Base-by-base conservation (phyloP, 768 basidiomycete species). In the Pleurotus tuoliensis region DNA sequence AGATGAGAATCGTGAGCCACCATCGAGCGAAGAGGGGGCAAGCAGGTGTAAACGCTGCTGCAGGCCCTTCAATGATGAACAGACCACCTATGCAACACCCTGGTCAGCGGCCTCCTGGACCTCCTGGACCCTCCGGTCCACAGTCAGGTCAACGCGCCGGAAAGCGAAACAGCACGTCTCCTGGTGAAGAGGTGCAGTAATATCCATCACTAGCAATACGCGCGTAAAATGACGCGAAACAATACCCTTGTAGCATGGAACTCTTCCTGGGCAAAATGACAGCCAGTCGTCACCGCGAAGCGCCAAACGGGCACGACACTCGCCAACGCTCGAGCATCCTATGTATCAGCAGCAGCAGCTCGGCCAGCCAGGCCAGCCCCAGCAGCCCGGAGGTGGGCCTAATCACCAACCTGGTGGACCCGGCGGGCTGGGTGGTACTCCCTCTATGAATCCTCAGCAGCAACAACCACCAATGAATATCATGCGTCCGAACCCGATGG, bases 161-260 rank as follows among this genome's bases (percentile, higher is more conserved):
- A 18, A 84, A 85, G 62, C 76, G 84, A 60, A 83, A 71, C 60
- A 86, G 82, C 64, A 85, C 82, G 9, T 83, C 84, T 5, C 84
- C 84, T 5, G 79, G 76, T 37, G 84, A 84, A 68, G 84, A 85
- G 63, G 84, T 84, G 61, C 60, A 25, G 5, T 25, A 24, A 24
- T 22, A 25, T 25, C 5, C 24, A 25, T 25, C 24, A 25, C 24
- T 6, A 5, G 24, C 1, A 25, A 1, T 25, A 5, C 0, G 24
- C 24, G 1, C 5, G 24, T 25, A 25, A 25, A 25, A 4, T 25
- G 24, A 25, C 24, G 24, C 24, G 24, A 0, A 1, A 50, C 47
- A 18, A 8, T 27, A n/a, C 43, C 56, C n/a, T 44, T 38, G 41
- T 60, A 81, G 79, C 79, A 80, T 56, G 82, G 80, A 40, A 72